phyloP scores from a whole-genome alignment of 441 rosid genomes.

The Gossypium davidsonii region DNA sequence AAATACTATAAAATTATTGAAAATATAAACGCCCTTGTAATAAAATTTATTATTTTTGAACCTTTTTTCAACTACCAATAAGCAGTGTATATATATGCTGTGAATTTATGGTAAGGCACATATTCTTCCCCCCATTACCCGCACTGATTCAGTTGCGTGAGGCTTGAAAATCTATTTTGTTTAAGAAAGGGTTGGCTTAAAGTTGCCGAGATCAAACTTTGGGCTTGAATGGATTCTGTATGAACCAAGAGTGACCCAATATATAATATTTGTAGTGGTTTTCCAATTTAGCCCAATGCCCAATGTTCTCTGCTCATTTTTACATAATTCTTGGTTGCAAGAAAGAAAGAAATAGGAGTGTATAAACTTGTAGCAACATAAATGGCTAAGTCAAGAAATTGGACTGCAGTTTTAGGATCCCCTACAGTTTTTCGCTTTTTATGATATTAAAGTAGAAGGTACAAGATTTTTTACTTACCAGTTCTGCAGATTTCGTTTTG shows the following conservation, averaged over 20 bases:
- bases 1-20: too few species aligned
- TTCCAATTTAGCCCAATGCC: not conserved
- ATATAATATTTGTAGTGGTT: not conserved
- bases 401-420: not conserved
- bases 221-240: not conserved
- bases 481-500: not conserved
- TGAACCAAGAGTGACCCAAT: not conserved
- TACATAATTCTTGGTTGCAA: not conserved
- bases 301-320: not conserved
- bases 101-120: too few species aligned
- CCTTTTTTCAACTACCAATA: too few species aligned
- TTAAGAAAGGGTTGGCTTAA: too few species aligned
- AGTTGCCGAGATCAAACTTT: not conserved
- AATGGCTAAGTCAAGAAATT: not conserved
- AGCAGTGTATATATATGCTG: too few species aligned
- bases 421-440: not conserved
- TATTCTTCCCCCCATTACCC: too few species aligned
- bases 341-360: not conserved
- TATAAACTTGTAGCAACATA: not conserved
- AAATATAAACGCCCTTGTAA: too few species aligned
- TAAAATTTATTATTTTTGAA: too few species aligned
- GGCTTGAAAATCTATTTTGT: too few species aligned
- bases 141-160: too few species aligned
- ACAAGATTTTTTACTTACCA: not conserved
- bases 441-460: not conserved